phyloP scores from a whole-genome alignment of 2,329 filamentous ascomycete genomes.

The Fusarium xylarioides region DNA sequence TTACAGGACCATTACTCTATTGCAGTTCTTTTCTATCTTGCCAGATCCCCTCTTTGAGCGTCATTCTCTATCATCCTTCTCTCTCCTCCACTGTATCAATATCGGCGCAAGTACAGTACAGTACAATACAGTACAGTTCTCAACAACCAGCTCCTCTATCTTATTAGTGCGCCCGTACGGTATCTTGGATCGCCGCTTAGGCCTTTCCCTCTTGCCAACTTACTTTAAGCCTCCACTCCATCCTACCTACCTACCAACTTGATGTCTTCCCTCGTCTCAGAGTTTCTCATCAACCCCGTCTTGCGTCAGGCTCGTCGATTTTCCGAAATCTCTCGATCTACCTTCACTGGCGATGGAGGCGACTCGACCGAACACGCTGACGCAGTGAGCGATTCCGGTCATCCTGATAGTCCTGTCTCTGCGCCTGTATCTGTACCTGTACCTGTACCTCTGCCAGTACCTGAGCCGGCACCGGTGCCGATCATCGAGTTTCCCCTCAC shows the following conservation, averaged over 20 bases:
- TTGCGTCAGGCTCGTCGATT: conserved; percentile 72
- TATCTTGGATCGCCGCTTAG: conserved; percentile 24
- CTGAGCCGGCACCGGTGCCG: conserved; percentile 23
- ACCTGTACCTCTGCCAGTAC: conserved; percentile 2
- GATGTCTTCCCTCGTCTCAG: conserved; percentile 72
- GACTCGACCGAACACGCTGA: conserved; percentile 38
- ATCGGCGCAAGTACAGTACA: conserved; percentile 14
- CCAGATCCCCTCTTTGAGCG: conserved; percentile 2
- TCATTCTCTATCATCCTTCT: conserved; percentile 5
- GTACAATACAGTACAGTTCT: not conserved
- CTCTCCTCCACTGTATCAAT: conserved; percentile 1
- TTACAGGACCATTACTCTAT: conserved; percentile 2
- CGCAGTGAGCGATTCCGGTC: conserved; percentile 33
- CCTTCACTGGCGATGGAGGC: conserved; percentile 49
- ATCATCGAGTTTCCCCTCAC: conserved; percentile 40
- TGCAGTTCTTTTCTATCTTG: conserved; percentile 1
- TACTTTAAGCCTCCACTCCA: conserved; percentile 15
- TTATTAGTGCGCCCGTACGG: conserved; percentile 23
- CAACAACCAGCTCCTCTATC: not conserved
- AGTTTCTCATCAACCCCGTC: conserved; percentile 73
- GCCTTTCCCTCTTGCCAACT: conserved; percentile 25
- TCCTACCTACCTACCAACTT: conserved; percentile 9
- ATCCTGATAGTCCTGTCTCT: conserved; percentile 31
- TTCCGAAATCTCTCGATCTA: conserved; percentile 59
- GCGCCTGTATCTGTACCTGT: conserved; percentile 13